Evolutionary conservation across 1,284 basidiomycete genomes (phyloP), one percentile per base, ranked within the genome.

Genomic region (Apiotrichum montevideense): DNA sequence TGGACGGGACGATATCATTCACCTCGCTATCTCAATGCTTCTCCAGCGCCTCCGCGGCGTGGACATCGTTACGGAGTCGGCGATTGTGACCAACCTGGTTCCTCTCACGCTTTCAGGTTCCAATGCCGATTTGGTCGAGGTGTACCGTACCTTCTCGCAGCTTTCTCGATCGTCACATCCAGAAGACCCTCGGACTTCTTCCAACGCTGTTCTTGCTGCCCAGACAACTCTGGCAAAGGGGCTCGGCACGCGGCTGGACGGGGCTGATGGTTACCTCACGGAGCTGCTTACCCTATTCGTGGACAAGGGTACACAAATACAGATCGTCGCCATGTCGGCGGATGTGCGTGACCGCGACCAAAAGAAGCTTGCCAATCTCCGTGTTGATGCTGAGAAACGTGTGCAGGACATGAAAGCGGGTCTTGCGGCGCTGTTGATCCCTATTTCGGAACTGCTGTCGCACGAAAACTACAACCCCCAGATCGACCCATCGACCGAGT

Each of bases 241-340:
- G 62, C 73, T 94, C 14, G 65, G 57, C 29, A 76, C 82, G 60
- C 81, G 88, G 46, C 83, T 88, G 3, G 87, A 90, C 63, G 79
- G 88, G 10, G 88, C 88, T 57, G 84, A 87, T 55, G 78, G 82
- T 3, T 96, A 92, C 71, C 80, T 98, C n/a, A 78, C 85, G 35
- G 93, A 97, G 72, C 80, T 96, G 7, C 80, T 98, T 44, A 84
- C 84, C 2, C 79, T 97, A 14, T 96, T 96, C 70, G 84, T 85
- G 14, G 94, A 97, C 67, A 94, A 94, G 74, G 94, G 91, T 29
- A 85, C 93, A 13, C 87, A 87, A 10, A 90, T 95, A 29, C 93
- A 97, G 73, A 89, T 90, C 64, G 75, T 84, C 13, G 84, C 85
- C 14, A 71, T 72, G 67, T 42, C 32, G 14, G 64, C 62, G 51